These are phyloP conservation scores for Psilocybe sp. DNA, from an alignment of 768 basidiomycete species.

Conservation along the genomic window DNA sequence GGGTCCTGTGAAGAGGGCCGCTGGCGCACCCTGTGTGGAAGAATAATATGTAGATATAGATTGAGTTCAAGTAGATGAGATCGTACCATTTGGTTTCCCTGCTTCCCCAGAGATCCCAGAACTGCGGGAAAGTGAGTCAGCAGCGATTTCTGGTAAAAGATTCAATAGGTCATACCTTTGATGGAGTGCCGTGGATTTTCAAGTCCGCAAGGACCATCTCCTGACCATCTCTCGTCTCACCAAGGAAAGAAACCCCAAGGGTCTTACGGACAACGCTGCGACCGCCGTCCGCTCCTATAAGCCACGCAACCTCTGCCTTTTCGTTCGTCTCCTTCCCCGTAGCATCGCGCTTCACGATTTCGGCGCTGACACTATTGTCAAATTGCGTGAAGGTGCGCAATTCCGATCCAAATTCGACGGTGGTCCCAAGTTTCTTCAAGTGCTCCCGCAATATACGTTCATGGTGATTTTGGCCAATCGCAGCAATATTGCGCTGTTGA, in stretches of 20 bases:
- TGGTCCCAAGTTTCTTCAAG: constrained; percentile 26
- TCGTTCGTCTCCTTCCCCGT: constrained; percentile 20
- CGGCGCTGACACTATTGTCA: constrained; percentile 31
- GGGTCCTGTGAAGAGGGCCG: neutral
- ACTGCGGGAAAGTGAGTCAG: neutral
- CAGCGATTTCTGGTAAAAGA: neutral
- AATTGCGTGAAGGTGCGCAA: constrained; percentile 38
- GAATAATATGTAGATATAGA: too few relatives aligned
- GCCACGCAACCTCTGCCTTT: constrained; percentile 26
- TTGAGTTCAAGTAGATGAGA: too few relatives aligned
- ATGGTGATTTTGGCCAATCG: constrained; percentile 30
- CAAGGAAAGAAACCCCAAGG: constrained; percentile 35
- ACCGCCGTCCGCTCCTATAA: constrained; percentile 45
- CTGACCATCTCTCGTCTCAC: constrained; percentile 32
- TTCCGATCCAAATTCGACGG: constrained; percentile 40
- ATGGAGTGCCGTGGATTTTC: constrained; percentile 31
- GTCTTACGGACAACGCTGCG: constrained; percentile 37
- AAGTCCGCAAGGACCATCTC: constrained; percentile 39
- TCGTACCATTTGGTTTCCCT: too few relatives aligned
- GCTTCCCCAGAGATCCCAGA: constrained; percentile 10
- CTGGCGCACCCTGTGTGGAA: neutral
- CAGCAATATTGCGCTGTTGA: neutral
- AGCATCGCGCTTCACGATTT: constrained; percentile 23
- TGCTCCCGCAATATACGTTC: constrained; percentile 34
- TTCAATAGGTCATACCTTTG: constrained; percentile 24